Conservation (phyloP, 2,329 filamentous ascomycete species). For the Stagonosporopsis vannaccii region DNA sequence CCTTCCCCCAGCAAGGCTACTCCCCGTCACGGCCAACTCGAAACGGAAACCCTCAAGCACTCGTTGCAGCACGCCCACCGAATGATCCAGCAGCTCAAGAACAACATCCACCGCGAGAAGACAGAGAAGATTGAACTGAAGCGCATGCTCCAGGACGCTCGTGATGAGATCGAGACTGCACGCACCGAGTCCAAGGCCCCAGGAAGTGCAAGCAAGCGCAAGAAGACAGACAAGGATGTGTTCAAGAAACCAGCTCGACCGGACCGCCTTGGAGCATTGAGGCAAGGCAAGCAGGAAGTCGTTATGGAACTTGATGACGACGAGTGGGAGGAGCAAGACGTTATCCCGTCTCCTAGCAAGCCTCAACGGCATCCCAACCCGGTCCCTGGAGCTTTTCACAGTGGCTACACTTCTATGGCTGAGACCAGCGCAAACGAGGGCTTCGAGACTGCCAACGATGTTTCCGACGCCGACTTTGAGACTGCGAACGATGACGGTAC, state of each 20-base stretch:
- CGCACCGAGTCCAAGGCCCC: slow-evolving; percentile 58
- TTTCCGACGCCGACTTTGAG: slow-evolving; percentile 68
- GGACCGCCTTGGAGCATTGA: slow-evolving; percentile 75
- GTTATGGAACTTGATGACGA: slow-evolving; percentile 76
- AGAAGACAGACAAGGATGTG: slow-evolving; percentile 62
- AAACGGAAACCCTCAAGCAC: slow-evolving; percentile 93
- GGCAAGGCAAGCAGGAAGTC: slow-evolving; percentile 78
- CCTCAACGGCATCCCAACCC: slow-evolving; percentile 32
- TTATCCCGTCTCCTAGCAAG: slow-evolving; percentile 61
- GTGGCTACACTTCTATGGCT: slow-evolving; percentile 45
- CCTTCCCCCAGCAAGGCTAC: slow-evolving; percentile 90
- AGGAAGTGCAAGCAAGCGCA: slow-evolving; percentile 61
- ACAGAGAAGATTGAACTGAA: slow-evolving; percentile 97
- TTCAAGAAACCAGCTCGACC: slow-evolving; percentile 82
- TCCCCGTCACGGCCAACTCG: slow-evolving; percentile 87
- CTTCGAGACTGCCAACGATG: slow-evolving; percentile 84
- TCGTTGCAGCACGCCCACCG: slow-evolving; percentile 93
- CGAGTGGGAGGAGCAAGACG: slow-evolving; percentile 82
- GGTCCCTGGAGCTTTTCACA: slow-evolving; percentile 42
- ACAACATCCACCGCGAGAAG: slow-evolving; percentile 96
- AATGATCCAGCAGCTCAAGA: slow-evolving; percentile 94
- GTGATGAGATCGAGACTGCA: slow-evolving; percentile 84
- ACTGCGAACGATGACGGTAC: slow-evolving; percentile 75
- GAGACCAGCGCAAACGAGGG: slow-evolving; percentile 64
- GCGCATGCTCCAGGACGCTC: slow-evolving; percentile 91